phyloP scores from a whole-genome alignment of 108 stramenopile genomes.

The Discostella pseudostelligera region DNA sequence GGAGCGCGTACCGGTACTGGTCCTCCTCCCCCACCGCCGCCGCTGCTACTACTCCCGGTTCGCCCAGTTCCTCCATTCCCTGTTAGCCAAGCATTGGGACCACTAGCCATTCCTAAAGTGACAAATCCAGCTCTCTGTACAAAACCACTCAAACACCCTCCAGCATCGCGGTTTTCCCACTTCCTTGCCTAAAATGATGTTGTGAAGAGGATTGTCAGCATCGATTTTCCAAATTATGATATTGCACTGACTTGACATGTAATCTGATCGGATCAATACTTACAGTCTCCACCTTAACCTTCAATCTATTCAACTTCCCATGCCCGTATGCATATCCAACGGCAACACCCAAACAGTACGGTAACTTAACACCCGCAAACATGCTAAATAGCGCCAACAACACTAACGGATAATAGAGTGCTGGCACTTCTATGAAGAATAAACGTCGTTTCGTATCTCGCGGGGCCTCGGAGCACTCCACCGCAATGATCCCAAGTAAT shows the following conservation, averaged over 20 bases:
- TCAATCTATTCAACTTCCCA: conserved; percentile 47
- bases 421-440: conserved; percentile 66
- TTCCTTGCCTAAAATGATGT: conserved; percentile 22
- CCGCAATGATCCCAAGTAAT: conserved; percentile 64
- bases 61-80: conserved; percentile 29
- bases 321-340: conserved; percentile 73
- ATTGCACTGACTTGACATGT: too few relatives aligned
- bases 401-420: conserved; percentile 70
- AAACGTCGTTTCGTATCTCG: conserved; percentile 54
- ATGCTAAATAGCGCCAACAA: conserved; percentile 71
- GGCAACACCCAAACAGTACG: conserved; percentile 65
- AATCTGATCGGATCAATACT: conserved; percentile 1
- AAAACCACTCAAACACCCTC: conserved; percentile 46
- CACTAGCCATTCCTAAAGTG: conserved; percentile 37
- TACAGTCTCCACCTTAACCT: conserved; percentile 40
- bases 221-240: background rate
- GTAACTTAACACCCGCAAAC: conserved; percentile 58
- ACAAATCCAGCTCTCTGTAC: conserved; percentile 37
- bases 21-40: conserved; percentile 27
- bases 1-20: conserved; percentile 29
- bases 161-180: conserved; percentile 46
- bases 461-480: conserved; percentile 77
- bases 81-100: conserved; percentile 43
- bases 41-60: conserved; percentile 7
- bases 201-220: background rate